Evolutionary conservation across 306 rosid genomes (phyloP).

Genomic region (Medicago ruthenica): DNA sequence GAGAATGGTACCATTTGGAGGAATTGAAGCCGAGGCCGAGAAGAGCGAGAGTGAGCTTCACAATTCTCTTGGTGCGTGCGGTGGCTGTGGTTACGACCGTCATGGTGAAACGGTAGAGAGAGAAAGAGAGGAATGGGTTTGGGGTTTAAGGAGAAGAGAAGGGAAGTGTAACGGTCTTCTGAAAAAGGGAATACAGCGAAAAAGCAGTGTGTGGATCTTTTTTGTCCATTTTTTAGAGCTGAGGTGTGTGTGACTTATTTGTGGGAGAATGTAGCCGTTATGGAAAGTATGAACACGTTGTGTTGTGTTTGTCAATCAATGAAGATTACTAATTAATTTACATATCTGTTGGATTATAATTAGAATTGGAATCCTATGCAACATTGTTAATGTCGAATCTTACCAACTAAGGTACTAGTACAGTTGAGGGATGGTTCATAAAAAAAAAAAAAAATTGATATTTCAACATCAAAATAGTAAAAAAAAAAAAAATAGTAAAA

Average conservation of each 20-base stretch:
- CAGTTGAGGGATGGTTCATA: too few relatives aligned
- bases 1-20: slow-evolving; percentile 74
- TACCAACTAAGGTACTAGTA: too few relatives aligned
- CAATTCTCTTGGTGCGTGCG: slow-evolving; percentile 60
- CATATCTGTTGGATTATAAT: neutral
- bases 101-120: slow-evolving; percentile 49
- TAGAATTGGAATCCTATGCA: neutral
- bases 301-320: neutral
- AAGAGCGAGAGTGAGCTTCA: slow-evolving; percentile 69
- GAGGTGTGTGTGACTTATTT: neutral
- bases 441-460: too few relatives aligned
- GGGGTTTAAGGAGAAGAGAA: slow-evolving; percentile 27
- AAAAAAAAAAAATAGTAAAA: too few relatives aligned
- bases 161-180: slow-evolving; percentile 44
- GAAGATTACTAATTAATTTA: too few relatives aligned
- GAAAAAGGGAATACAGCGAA: slow-evolving; percentile 1
- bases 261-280: slow-evolving; percentile 60
- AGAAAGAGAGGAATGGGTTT: neutral
- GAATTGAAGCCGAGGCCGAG: slow-evolving; percentile 81
- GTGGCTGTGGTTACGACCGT: slow-evolving; percentile 63
- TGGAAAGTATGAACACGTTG: slow-evolving; percentile 29
- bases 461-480: too few relatives aligned
- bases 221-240: neutral
- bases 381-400: neutral
- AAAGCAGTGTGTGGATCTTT: neutral